Evolutionary conservation across 108 stramenopile genomes (phyloP), one percentile per base, ranked within the genome.

Genomic region (Licmophora abbreviata): DNA sequence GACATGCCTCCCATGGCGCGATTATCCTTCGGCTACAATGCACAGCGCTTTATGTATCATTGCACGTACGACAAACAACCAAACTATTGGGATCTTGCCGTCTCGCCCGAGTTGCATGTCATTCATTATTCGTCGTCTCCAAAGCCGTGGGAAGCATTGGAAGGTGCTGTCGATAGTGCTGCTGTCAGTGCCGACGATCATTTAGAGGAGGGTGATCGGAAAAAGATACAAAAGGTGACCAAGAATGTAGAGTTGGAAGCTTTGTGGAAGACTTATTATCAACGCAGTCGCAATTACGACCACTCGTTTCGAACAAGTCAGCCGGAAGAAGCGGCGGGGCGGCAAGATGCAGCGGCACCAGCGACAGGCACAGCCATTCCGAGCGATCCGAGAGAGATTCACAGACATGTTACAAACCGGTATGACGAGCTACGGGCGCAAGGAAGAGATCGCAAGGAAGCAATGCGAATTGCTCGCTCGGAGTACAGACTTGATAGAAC

Each of bases 1-100:
- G 54, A 63, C 17, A 60, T 75, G 58, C 79, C 88, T 26, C 41
- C 79, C 2, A 47, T 44, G 23, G 74, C 77, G 2, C 68, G 90
- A 11, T 60, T 94, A 29, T 54, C 76, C 23, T 74, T 84, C 35
- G 76, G 68, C 17, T 92, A 70, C 64, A 94, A 94, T 61, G 90
- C 90, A 1, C 93, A 88, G 48, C 63, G 74, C 18, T 75, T 79
- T 30, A 54, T 92, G 55, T 64, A 83, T 49, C 79, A 87, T 66
- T 60, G 71, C 44, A 86, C 88, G 8, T 68, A 58, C 44, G 63
- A 68, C 18, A 63, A 72, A 14, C 56, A 61, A 24, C 69, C 77
- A 5, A 76, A 73, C 25, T 88, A 88, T 64, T 92, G 88, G 88
- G 64, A 85, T 55, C 58, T 68, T 3, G 61, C 54, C 32, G 54